phyloP scores from a whole-genome alignment of 2,329 filamentous ascomycete species.

The Pseudocercospora ulei region DNA sequence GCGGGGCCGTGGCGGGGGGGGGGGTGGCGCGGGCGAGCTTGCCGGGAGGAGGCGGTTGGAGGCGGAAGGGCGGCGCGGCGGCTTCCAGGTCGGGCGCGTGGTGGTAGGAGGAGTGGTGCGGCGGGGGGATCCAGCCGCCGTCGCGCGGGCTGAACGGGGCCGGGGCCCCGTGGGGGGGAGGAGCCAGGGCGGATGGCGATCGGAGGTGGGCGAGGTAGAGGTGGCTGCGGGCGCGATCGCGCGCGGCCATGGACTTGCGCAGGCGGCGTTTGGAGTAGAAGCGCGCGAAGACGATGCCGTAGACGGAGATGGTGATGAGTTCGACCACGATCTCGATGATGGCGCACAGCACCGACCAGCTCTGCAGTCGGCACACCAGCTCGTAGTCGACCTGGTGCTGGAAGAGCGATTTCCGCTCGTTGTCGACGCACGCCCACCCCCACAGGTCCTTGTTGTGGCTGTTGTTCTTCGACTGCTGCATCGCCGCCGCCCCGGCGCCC shows the following conservation, averaged over 20 bases:
- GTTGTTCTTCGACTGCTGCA: slow-evolving; percentile 67
- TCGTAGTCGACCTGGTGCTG: slow-evolving; percentile 73
- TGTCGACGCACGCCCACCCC: slow-evolving; percentile 96
- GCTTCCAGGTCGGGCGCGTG: slow-evolving; percentile 33
- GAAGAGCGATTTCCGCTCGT: slow-evolving; percentile 65
- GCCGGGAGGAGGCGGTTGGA: slow-evolving; percentile 66
- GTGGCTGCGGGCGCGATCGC: slow-evolving; percentile 87
- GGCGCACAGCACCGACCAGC: slow-evolving; percentile 92
- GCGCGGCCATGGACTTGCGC: slow-evolving; percentile 90
- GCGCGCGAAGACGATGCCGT: slow-evolving; percentile 91
- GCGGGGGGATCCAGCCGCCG: slow-evolving; percentile 42
- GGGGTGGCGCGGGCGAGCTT: slow-evolving; percentile 71
- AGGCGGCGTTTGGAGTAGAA: slow-evolving; percentile 95
- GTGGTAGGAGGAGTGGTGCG: slow-evolving; percentile 36
- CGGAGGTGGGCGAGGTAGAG: slow-evolving; percentile 66
- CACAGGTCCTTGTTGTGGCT: slow-evolving; percentile 79
- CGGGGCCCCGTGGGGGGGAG: slow-evolving; percentile 52
- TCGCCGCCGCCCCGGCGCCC: slow-evolving; percentile 71
- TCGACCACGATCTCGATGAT: slow-evolving; percentile 95
- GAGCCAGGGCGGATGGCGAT: slow-evolving; percentile 81
- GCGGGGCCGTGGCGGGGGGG: slow-evolving; percentile 38
- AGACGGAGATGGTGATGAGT: slow-evolving; percentile 80
- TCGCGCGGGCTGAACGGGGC: slow-evolving; percentile 51
- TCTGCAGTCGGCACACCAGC: slow-evolving; percentile 84
- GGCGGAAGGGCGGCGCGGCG: slow-evolving; percentile 58